phyloP scores from a whole-genome alignment of 2,329 filamentous ascomycete species.

The Trichothecium sympodiale region DNA sequence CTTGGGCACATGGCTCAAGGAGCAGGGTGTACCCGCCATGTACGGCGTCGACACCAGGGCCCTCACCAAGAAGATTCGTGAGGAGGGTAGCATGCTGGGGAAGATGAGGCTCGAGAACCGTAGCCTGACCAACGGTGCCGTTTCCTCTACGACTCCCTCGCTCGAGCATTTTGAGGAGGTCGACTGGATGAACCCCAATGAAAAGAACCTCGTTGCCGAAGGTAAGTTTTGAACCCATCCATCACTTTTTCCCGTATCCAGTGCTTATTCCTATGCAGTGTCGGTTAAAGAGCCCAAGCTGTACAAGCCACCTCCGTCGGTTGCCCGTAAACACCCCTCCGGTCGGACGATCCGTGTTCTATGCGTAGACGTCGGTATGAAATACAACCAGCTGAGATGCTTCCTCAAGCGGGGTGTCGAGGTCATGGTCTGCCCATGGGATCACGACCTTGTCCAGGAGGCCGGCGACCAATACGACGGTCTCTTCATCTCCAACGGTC shows the following conservation, averaged over 20 bases:
- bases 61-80: slow-evolving; percentile 85
- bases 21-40: slow-evolving; percentile 87
- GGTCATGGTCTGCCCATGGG: slow-evolving; percentile 89
- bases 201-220: slow-evolving; percentile 84
- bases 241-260: slow-evolving; percentile 9
- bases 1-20: slow-evolving; percentile 88
- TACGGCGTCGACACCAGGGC: slow-evolving; percentile 90
- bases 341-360: slow-evolving; percentile 79
- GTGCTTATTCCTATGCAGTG: slow-evolving; percentile 49
- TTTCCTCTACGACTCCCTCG: slow-evolving; percentile 14
- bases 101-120: slow-evolving; percentile 65
- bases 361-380: slow-evolving; percentile 93
- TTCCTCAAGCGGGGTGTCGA: slow-evolving; percentile 85
- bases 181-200: slow-evolving; percentile 87
- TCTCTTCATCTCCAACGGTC: slow-evolving; percentile 95
- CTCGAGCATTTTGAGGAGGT: slow-evolving; percentile 58
- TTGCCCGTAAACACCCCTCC: slow-evolving; percentile 73
- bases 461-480: slow-evolving; percentile 83
- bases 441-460: slow-evolving; percentile 76
- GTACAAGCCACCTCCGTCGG: slow-evolving; percentile 63
- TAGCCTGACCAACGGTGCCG: slow-evolving; percentile 27
- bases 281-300: slow-evolving; percentile 80
- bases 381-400: slow-evolving; percentile 95
- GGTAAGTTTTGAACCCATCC: slow-evolving; percentile 48
- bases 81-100: slow-evolving; percentile 93